These are phyloP conservation scores for Aspergillus intermedius DNA, from an alignment of 2,329 filamentous ascomycete species.

Conservation along the genomic window DNA sequence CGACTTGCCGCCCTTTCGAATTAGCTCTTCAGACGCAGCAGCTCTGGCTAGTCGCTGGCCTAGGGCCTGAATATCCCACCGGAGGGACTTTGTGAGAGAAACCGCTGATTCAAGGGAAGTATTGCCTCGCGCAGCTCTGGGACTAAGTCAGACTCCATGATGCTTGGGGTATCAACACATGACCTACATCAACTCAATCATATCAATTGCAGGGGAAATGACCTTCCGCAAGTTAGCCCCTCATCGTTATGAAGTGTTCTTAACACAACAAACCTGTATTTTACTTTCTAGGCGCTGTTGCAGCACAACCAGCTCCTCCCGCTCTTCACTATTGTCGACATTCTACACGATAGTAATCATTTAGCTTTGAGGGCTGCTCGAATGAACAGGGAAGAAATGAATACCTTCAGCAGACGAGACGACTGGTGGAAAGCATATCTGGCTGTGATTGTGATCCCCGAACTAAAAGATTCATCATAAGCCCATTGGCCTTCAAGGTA, in stretches of 20 bases:
- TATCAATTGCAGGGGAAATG: constrained; percentile 81
- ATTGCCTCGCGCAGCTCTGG: constrained; percentile 63
- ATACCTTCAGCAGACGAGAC: constrained; percentile 63
- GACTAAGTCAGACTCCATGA: background rate
- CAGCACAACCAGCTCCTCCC: constrained; percentile 64
- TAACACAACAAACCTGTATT: constrained; percentile 57
- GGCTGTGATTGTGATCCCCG: constrained; percentile 78
- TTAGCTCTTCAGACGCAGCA: constrained; percentile 52
- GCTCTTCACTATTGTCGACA: constrained; percentile 59
- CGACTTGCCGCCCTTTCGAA: constrained; percentile 26
- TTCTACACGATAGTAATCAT: constrained; percentile 36
- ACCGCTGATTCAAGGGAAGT: constrained; percentile 79
- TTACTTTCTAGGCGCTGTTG: constrained; percentile 75
- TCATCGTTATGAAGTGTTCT: background rate
- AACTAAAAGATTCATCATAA: constrained; percentile 36
- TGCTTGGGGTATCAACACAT: background rate
- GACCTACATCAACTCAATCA: constrained; percentile 78
- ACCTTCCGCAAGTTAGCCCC: constrained; percentile 47
- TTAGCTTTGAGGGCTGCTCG: background rate
- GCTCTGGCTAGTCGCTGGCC: constrained; percentile 68
- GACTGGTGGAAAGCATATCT: constrained; percentile 80
- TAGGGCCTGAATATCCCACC: constrained; percentile 74
- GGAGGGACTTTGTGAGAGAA: constrained; percentile 71
- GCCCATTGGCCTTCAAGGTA: background rate
- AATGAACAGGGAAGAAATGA: background rate